Evolutionary conservation across 441 rosid species (phyloP).

Genomic region (Syzygium malaccense): DNA sequence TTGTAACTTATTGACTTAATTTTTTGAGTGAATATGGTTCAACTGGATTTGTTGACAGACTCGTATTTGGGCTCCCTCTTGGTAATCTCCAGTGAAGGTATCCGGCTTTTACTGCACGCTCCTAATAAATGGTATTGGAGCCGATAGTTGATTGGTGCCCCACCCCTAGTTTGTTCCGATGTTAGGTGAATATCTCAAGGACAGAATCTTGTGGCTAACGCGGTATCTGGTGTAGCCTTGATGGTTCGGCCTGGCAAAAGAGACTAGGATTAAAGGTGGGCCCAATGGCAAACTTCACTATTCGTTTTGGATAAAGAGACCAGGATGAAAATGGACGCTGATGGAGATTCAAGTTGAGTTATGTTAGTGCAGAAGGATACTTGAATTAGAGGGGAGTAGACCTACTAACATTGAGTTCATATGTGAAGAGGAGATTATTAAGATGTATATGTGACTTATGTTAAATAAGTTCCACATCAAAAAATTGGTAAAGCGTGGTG

Average conservation of each 20-base stretch:
- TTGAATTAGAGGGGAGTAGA: neutral
- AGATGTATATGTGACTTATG: neutral
- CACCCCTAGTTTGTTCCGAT: neutral
- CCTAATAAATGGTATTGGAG: no score
- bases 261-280: neutral
- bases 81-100: neutral
- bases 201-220: neutral
- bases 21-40: neutral
- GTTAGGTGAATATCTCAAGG: neutral
- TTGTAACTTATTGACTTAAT: neutral
- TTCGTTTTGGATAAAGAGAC: neutral
- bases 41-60: neutral
- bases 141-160: neutral
- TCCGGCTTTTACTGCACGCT: neutral
- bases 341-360: neutral
- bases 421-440: neutral
- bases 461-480: neutral
- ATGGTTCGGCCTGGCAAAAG: neutral
- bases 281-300: neutral
- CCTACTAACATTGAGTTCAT: neutral
- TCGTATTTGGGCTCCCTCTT: neutral
- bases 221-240: neutral
- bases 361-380: neutral
- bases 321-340: neutral
- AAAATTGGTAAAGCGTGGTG: neutral